Conservation (phyloP, 1,284 basidiomycete species). For the Sanghuangporus sanghuang region DNA sequence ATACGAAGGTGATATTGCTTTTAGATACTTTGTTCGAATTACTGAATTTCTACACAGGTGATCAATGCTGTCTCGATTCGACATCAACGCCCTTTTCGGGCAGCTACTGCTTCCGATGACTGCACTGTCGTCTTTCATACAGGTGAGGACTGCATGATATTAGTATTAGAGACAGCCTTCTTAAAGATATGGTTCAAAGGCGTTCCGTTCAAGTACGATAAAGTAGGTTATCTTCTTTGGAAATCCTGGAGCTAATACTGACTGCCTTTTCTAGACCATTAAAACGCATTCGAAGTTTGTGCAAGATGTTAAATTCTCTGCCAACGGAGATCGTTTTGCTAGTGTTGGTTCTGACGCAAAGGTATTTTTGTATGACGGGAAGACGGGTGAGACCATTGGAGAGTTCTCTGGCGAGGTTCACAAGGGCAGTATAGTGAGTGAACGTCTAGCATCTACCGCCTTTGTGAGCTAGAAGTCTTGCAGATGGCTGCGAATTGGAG, state of each 20-base stretch:
- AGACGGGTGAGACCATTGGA: constrained; percentile 74
- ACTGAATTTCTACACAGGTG: constrained; percentile 35
- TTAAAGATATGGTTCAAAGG: constrained; percentile 36
- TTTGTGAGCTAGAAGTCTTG: background rate
- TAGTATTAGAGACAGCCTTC: constrained; percentile 13
- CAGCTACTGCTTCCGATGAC: constrained; percentile 86
- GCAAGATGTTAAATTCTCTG: constrained; percentile 84
- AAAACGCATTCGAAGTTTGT: constrained; percentile 92
- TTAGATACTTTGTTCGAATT: background rate
- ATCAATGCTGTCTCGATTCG: constrained; percentile 93
- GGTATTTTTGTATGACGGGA: constrained; percentile 89
- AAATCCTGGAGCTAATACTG: background rate
- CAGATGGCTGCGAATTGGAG: constrained; percentile 80
- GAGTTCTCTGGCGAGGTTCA: constrained; percentile 65
- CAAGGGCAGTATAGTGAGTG: constrained; percentile 69
- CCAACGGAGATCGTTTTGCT: constrained; percentile 79
- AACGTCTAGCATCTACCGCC: background rate
- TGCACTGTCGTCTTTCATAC: constrained; percentile 77
- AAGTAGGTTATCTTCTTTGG: constrained; percentile 37
- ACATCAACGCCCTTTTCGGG: constrained; percentile 86
- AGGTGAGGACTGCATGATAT: constrained; percentile 34
- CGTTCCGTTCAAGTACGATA: constrained; percentile 86
- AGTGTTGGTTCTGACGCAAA: constrained; percentile 92
- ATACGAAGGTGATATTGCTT: constrained; percentile 66
- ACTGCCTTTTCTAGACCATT: constrained; percentile 51